Conservation (phyloP, 2,329 filamentous ascomycete species). For the Ceratocystis destructans region DNA sequence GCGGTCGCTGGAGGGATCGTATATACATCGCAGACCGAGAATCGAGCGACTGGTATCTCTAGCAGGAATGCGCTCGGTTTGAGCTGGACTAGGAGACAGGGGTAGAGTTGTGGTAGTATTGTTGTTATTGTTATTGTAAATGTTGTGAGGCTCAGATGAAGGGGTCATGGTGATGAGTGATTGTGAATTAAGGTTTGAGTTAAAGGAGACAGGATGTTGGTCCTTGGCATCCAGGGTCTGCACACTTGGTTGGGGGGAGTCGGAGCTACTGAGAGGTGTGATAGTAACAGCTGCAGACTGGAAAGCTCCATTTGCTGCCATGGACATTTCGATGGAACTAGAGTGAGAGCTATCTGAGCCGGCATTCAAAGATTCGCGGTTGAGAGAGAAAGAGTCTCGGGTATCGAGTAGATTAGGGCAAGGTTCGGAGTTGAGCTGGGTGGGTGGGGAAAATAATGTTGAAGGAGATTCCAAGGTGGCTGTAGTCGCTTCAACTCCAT, state of each 20-base stretch:
- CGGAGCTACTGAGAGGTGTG: conserved; percentile 39
- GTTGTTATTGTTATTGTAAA: conserved; percentile 23
- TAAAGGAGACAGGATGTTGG: conserved; percentile 20
- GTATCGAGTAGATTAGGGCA: not conserved
- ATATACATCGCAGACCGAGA: conserved; percentile 45
- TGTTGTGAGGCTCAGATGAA: conserved; percentile 21
- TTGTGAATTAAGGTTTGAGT: conserved; percentile 25
- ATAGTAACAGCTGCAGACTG: conserved; percentile 29
- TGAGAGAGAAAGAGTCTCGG: conserved; percentile 38
- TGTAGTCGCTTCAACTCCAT: not conserved
- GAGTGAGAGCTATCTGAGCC: conserved; percentile 59
- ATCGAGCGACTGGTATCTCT: conserved; percentile 42
- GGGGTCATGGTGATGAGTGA: conserved; percentile 1
- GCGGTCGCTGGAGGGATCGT: conserved; percentile 46
- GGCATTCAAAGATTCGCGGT: conserved; percentile 56
- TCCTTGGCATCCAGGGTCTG: not conserved
- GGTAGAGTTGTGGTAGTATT: conserved; percentile 21
- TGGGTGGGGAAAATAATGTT: not conserved
- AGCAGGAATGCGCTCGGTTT: conserved; percentile 36
- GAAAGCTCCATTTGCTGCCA: not conserved
- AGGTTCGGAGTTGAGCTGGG: not conserved
- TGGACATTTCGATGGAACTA: conserved; percentile 35
- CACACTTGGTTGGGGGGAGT: conserved; percentile 30
- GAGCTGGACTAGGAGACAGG: conserved; percentile 12
- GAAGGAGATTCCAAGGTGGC: not conserved